Percentiles rank a stretch among this genome's conserved stretches.
Evolutionary conservation across 2,329 filamentous ascomycete species (phyloP).

Genomic region (Falciphora oryzae): DNA sequence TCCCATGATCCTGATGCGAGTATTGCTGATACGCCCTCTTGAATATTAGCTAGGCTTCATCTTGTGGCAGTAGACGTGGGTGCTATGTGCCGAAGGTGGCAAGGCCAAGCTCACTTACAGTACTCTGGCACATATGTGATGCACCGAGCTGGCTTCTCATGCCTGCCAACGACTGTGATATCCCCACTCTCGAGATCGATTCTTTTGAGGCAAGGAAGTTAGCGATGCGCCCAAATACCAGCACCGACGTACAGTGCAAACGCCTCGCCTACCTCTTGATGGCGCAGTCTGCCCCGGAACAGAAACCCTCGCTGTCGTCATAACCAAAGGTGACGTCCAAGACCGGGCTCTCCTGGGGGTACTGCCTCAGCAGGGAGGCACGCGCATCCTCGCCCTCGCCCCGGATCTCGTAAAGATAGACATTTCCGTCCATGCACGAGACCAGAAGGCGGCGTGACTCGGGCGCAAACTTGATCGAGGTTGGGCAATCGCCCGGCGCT

Average conservation of each 20-base stretch:
- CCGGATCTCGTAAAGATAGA: conserved; percentile 80
- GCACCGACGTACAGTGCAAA: neutral
- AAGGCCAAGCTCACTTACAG: conserved; percentile 36
- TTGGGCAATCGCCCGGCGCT: conserved; percentile 82
- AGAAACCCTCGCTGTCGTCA: conserved; percentile 78
- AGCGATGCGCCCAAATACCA: neutral
- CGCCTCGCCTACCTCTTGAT: conserved; percentile 59
- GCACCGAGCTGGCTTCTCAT: conserved; percentile 72
- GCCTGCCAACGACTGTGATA: conserved; percentile 70
- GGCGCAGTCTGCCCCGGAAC: conserved; percentile 78
- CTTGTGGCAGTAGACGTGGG: neutral
- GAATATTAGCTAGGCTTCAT: neutral
- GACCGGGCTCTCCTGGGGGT: conserved; percentile 77
- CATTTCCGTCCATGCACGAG: conserved; percentile 88
- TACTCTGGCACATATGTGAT: conserved; percentile 76
- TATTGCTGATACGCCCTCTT: conserved; percentile 43
- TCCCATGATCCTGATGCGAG: conserved; percentile 94
- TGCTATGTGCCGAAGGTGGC: neutral
- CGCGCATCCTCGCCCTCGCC: conserved; percentile 47
- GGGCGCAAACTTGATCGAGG: conserved; percentile 79
- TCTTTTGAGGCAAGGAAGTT: conserved; percentile 21
- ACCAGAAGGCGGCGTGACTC: conserved; percentile 73
- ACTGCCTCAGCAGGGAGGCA: conserved; percentile 63
- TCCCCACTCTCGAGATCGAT: conserved; percentile 67
- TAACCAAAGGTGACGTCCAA: conserved; percentile 88